Evolutionary conservation across 2,329 filamentous ascomycete species (phyloP).

Genomic region (Colletotrichum spaethianum): DNA sequence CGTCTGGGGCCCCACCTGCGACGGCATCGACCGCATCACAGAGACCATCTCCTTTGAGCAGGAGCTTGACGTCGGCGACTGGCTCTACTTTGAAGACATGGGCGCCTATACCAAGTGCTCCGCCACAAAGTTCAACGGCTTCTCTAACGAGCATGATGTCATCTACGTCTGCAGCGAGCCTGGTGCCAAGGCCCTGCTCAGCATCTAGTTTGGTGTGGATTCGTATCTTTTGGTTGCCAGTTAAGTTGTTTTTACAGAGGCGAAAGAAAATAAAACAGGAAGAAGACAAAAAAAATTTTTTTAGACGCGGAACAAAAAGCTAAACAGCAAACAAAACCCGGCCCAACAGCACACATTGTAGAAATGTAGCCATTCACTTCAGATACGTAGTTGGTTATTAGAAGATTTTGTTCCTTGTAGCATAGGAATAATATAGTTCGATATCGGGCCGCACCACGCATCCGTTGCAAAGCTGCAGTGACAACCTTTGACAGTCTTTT

Average conservation of each 20-base stretch:
- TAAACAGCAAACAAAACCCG: neutral
- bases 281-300: neutral
- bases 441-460: neutral
- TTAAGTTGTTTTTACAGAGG: neutral
- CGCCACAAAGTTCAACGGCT: conserved; percentile 97
- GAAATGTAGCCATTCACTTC: conserved; percentile 23
- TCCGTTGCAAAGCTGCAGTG: neutral
- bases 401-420: neutral
- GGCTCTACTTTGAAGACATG: conserved; percentile 99
- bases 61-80: conserved; percentile 91
- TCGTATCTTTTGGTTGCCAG: neutral
- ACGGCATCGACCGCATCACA: conserved; percentile 96
- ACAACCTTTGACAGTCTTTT: neutral
- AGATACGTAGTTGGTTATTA: neutral
- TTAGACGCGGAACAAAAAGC: neutral
- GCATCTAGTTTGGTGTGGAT: conserved; percentile 37
- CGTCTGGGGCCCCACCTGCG: conserved; percentile 98
- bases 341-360: conserved; percentile 22
- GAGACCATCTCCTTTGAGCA: conserved; percentile 83
- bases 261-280: neutral
- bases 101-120: conserved; percentile 99
- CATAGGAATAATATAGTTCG: conserved; percentile 15
- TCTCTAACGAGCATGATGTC: conserved; percentile 91
- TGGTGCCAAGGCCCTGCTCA: conserved; percentile 82
- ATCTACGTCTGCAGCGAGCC: conserved; percentile 96